These are phyloP conservation scores for Moesziomyces globuligerus DNA, from an alignment of 1,284 basidiomycete species.

Conservation along the genomic window DNA sequence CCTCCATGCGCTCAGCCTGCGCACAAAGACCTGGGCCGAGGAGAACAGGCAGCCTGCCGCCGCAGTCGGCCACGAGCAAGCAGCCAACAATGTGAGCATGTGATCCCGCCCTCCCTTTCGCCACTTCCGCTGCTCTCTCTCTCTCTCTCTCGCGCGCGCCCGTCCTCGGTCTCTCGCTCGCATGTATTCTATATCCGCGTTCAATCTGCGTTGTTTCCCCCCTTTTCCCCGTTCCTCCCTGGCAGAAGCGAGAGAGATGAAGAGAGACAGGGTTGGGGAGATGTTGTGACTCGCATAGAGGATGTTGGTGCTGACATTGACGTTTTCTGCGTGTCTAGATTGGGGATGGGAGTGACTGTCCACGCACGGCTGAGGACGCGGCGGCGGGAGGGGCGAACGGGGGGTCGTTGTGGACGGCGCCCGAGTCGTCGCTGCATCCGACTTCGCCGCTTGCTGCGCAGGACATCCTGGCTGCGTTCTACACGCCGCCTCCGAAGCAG, in stretches of 20 bases:
- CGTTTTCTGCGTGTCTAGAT: background rate
- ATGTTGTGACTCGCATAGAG: background rate
- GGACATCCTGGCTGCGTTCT: constrained; percentile 25
- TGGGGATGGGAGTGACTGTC: background rate
- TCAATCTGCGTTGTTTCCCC: background rate
- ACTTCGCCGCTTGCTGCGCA: constrained; percentile 20
- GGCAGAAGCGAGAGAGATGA: background rate
- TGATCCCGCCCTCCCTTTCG: background rate
- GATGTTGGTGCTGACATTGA: background rate
- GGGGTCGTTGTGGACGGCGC: constrained; percentile 28
- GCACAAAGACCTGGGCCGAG: constrained; percentile 62
- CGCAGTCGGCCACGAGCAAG: background rate
- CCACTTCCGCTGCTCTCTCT: background rate
- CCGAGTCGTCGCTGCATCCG: constrained; percentile 24
- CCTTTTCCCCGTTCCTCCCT: background rate
- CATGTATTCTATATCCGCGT: constrained; percentile 2
- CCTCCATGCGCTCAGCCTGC: constrained; percentile 61
- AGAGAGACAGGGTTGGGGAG: background rate
- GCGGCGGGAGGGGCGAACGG: too few relatives aligned
- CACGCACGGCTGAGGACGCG: background rate
- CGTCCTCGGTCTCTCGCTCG: background rate
- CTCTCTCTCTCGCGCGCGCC: background rate
- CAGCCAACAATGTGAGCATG: constrained; percentile 30
- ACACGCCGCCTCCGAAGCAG: constrained; percentile 18
- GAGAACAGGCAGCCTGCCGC: constrained; percentile 19